Evolutionary conservation across 2,329 filamentous ascomycete genomes (phyloP).

Genomic region (Ceratocystis harringtonii): DNA sequence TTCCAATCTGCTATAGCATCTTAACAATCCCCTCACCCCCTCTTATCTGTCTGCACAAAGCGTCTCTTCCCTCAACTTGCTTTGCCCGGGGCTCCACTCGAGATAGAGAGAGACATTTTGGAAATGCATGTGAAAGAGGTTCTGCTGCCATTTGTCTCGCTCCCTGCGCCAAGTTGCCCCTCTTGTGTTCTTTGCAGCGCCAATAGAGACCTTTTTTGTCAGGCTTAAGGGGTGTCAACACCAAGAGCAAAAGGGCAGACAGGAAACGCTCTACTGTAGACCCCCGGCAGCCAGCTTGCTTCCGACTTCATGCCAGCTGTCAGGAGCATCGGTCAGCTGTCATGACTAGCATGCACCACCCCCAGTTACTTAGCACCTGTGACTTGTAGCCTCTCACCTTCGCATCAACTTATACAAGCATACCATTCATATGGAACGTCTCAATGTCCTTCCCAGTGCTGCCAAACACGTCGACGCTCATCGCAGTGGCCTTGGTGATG

Average conservation of each 20-base stretch:
- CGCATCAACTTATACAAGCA: not conserved
- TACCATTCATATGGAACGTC: conserved; percentile 14
- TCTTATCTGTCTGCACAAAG: not conserved
- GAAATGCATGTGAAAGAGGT: conserved; percentile 13
- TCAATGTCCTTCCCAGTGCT: conserved; percentile 36
- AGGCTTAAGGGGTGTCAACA: no score
- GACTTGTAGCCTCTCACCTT: not conserved
- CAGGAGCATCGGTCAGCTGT: not conserved
- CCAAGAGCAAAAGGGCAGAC: no score
- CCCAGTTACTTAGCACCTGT: no score
- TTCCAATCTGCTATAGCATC: not conserved
- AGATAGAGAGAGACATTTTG: not conserved
- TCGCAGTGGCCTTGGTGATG: conserved; percentile 61
- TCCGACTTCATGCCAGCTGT: not conserved
- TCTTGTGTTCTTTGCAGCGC: not conserved
- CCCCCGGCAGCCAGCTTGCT: not conserved
- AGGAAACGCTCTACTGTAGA: no score
- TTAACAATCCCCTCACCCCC: not conserved
- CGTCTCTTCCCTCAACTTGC: not conserved
- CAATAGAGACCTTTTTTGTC: not conserved
- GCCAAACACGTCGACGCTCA: conserved; percentile 39
- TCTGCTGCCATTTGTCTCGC: not conserved
- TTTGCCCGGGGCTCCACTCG: not conserved
- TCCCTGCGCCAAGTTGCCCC: not conserved
- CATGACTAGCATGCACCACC: no score